phyloP scores from a whole-genome alignment of 495 filamentous ascomycete genomes.

The Aspergillus ellipticus region DNA sequence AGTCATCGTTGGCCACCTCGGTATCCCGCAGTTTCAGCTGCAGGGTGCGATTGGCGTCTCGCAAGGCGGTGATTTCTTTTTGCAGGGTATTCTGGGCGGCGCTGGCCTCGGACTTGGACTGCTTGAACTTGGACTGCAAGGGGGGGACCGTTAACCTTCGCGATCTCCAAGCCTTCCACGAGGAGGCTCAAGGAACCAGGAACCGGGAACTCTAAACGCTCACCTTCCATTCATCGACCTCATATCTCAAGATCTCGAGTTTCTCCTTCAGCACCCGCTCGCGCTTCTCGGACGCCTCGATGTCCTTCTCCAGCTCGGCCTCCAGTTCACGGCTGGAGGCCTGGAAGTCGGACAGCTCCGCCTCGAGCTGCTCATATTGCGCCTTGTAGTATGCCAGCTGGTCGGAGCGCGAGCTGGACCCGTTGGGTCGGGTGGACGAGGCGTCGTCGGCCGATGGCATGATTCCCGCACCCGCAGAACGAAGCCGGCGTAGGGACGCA shows the following conservation, averaged over 20 bases:
- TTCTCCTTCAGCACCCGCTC: constrained; percentile 83
- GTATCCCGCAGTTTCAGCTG: constrained; percentile 86
- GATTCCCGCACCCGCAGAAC: constrained; percentile 34
- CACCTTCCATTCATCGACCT: constrained; percentile 99
- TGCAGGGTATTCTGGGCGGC: constrained; percentile 79
- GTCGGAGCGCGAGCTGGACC: constrained; percentile 58
- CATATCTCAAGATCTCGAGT: constrained; percentile 75
- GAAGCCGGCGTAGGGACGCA: constrained; percentile 25
- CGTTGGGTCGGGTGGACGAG: constrained; percentile 59
- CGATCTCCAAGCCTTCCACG: constrained; percentile 3
- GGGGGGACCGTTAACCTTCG: constrained; percentile 5
- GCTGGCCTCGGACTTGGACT: constrained; percentile 83
- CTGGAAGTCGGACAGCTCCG: constrained; percentile 92
- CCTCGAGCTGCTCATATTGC: constrained; percentile 90
- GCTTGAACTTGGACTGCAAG: constrained; percentile 86
- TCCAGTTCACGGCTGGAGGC: constrained; percentile 90
- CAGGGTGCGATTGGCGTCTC: constrained; percentile 76
- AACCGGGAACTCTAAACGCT: constrained; percentile 15
- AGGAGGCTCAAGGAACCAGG: neutral
- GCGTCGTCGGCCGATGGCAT: constrained; percentile 59
- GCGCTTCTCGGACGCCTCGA: constrained; percentile 91
- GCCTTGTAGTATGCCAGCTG: constrained; percentile 89
- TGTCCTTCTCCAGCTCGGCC: constrained; percentile 90
- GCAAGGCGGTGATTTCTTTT: constrained; percentile 90
- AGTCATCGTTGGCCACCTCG: constrained; percentile 97